These are phyloP conservation scores for Ambrosia artemisiifolia DNA, from an alignment of 129 eudicot genomes.

Conservation along the genomic window DNA sequence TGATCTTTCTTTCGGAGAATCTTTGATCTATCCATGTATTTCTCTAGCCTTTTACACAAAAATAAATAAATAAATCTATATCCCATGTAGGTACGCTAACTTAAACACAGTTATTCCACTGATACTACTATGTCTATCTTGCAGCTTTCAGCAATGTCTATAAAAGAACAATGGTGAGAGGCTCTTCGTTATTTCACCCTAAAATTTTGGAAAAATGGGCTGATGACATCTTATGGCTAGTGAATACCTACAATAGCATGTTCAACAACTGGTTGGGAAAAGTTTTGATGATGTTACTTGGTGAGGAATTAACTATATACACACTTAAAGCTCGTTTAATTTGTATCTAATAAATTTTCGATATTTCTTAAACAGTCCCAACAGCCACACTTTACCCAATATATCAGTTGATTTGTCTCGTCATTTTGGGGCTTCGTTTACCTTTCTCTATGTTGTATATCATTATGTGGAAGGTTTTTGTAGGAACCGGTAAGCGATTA, in stretches of 20 bases:
- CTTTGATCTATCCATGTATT: constrained; percentile 7
- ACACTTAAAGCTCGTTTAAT: neutral
- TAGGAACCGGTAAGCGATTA: neutral
- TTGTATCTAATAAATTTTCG: neutral
- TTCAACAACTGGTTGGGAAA: neutral
- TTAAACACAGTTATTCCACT: neutral
- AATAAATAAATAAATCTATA: no score
- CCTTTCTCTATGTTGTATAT: neutral
- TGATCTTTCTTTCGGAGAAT: neutral
- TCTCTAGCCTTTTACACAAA: neutral
- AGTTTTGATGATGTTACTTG: neutral
- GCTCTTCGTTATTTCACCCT: no score
- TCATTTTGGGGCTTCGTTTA: neutral
- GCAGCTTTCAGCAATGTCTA: constrained; percentile 10
- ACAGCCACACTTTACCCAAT: neutral
- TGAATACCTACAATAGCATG: no score
- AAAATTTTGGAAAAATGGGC: no score
- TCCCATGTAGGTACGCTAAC: neutral
- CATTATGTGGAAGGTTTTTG: neutral
- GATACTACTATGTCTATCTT: neutral
- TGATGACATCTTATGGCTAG: no score
- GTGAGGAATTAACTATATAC: neutral
- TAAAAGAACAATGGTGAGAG: no score
- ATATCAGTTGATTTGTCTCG: neutral
- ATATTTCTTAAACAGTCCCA: neutral